Conservation (phyloP, 805 yeast genomes). For the Starmera caribaea region DNA sequence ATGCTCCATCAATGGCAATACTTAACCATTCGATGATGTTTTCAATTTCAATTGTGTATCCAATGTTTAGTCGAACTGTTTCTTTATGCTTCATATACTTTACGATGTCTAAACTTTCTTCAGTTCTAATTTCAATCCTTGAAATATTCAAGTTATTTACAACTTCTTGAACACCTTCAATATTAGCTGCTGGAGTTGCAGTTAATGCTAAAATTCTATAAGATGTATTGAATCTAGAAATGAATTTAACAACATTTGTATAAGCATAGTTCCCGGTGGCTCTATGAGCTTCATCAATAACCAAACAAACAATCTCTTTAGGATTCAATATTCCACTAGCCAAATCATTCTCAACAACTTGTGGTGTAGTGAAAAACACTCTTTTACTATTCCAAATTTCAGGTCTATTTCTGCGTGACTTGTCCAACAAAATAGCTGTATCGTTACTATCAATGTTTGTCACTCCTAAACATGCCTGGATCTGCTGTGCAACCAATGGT, state of each 20-base stretch:
- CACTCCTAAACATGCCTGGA: slow-evolving; percentile 81
- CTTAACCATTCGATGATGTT: slow-evolving; percentile 45
- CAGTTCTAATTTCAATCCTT: slow-evolving; percentile 77
- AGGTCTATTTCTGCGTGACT: slow-evolving; percentile 48
- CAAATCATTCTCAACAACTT: slow-evolving; percentile 87
- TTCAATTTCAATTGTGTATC: slow-evolving; percentile 41
- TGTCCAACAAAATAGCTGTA: slow-evolving; percentile 70
- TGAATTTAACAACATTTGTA: slow-evolving; percentile 64
- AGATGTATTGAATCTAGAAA: slow-evolving; percentile 52
- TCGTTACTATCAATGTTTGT: slow-evolving; percentile 73
- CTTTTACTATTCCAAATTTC: slow-evolving; percentile 71
- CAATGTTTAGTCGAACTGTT: slow-evolving; percentile 50
- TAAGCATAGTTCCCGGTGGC: slow-evolving; percentile 89
- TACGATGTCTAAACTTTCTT: slow-evolving; percentile 69
- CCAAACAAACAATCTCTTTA: slow-evolving; percentile 59
- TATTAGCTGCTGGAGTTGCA: slow-evolving; percentile 90
- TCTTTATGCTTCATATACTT: slow-evolving; percentile 66
- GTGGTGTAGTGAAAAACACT: slow-evolving; percentile 93
- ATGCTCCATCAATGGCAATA: slow-evolving; percentile 57
- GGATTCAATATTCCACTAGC: slow-evolving; percentile 70
- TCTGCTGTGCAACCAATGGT: slow-evolving; percentile 94
- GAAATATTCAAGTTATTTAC: slow-evolving; percentile 68
- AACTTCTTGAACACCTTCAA: slow-evolving; percentile 82
- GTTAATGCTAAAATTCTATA: slow-evolving; percentile 79
- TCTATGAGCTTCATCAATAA: slow-evolving; percentile 93